These are phyloP conservation scores for Gentiana dahurica DNA, from an alignment of 257 asterid genomes.

Conservation along the genomic window DNA sequence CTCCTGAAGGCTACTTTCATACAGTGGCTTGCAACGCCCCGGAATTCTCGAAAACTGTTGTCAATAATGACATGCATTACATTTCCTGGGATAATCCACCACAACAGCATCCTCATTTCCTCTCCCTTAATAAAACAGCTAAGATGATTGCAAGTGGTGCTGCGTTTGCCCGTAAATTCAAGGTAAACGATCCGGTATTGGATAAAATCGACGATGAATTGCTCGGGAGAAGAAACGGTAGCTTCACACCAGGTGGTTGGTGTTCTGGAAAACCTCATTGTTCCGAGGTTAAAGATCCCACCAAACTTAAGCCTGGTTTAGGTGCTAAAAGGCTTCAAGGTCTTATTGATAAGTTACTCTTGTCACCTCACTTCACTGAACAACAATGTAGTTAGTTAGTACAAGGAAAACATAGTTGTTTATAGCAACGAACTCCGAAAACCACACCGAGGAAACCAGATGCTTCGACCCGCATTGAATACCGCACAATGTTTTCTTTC, in stretches of 20 bases:
- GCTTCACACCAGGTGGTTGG: slow-evolving; percentile 92
- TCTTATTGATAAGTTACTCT: slow-evolving; percentile 39
- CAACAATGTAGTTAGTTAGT: slow-evolving; percentile 50
- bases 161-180: slow-evolving; percentile 91
- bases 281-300: slow-evolving; percentile 49
- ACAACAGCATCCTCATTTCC: slow-evolving; percentile 66
- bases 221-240: slow-evolving; percentile 49
- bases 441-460: too few species aligned
- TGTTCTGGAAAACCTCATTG: slow-evolving; percentile 66
- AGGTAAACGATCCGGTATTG: slow-evolving; percentile 32
- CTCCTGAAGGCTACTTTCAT: slow-evolving; percentile 96
- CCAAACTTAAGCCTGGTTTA: slow-evolving; percentile 51
- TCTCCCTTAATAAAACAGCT: slow-evolving; percentile 55
- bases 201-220: slow-evolving; percentile 62
- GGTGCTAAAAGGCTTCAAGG: slow-evolving; percentile 63
- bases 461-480: too few species aligned
- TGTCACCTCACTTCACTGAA: slow-evolving; percentile 18
- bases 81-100: slow-evolving; percentile 94
- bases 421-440: too few species aligned
- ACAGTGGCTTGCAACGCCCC: slow-evolving; percentile 91
- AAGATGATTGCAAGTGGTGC: slow-evolving; percentile 59
- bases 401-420: too few species aligned
- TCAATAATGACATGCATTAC: slow-evolving; percentile 93
- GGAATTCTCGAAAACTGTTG: slow-evolving; percentile 51
- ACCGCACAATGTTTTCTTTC: too few species aligned